These are phyloP conservation scores for Fusarium robinianum DNA, from an alignment of 2,329 filamentous ascomycete species.

Conservation along the genomic window DNA sequence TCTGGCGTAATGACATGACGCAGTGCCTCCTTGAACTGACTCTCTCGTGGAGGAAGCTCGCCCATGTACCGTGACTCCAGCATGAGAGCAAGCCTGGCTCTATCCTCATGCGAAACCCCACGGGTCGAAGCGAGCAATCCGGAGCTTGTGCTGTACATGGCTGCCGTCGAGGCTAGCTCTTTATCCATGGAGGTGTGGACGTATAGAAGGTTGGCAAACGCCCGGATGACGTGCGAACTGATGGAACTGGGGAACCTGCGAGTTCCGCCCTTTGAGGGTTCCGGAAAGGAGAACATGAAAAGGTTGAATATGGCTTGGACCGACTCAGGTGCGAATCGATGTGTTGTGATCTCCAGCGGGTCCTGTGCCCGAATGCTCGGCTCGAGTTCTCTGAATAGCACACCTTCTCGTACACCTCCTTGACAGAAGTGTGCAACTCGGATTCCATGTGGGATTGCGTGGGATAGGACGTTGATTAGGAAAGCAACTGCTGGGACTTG, in stretches of 20 bases:
- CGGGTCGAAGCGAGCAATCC: slow-evolving; percentile 14
- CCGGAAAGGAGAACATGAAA: slow-evolving; percentile 9
- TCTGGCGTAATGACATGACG: slow-evolving; percentile 13
- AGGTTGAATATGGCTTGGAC: slow-evolving; percentile 6
- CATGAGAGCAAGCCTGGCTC: slow-evolving; percentile 18
- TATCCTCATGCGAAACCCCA: slow-evolving; percentile 14
- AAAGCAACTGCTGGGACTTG: slow-evolving; percentile 20
- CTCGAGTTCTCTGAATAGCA: slow-evolving; percentile 15
- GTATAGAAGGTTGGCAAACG: slow-evolving; percentile 16
- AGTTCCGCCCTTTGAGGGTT: slow-evolving; percentile 5
- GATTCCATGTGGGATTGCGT: slow-evolving; percentile 18
- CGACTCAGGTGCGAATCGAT: slow-evolving; percentile 15
- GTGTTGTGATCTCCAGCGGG: slow-evolving; percentile 15
- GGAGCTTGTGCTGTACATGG: slow-evolving; percentile 18
- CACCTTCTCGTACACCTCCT: slow-evolving; percentile 17
- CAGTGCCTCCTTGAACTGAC: slow-evolving; percentile 14
- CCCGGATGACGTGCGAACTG: slow-evolving; percentile 8
- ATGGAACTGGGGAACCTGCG: slow-evolving; percentile 14
- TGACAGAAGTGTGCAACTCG: slow-evolving; percentile 19
- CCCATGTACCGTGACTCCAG: slow-evolving; percentile 21
- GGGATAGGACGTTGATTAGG: slow-evolving; percentile 13
- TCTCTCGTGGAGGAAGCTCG: slow-evolving; percentile 15
- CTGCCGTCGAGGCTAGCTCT: slow-evolving; percentile 17
- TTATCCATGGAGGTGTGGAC: slow-evolving; percentile 21
- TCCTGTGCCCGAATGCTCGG: slow-evolving; percentile 16